Conservation (phyloP, 2,329 filamentous ascomycete genomes). For the Knoxdaviesia capensis region DNA sequence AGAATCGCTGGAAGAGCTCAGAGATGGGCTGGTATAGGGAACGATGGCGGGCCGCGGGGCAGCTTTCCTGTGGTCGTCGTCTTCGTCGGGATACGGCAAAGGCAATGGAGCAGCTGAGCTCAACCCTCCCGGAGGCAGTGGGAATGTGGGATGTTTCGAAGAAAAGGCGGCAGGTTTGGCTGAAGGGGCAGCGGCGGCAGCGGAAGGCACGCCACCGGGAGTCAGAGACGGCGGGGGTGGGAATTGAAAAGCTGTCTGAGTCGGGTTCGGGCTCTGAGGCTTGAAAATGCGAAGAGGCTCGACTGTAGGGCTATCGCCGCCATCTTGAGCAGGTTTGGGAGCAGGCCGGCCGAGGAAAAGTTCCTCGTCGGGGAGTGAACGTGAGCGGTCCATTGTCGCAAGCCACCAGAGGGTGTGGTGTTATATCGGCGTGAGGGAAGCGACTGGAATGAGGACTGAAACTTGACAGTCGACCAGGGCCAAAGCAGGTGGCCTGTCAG, state of each 20-base stretch:
- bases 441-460: background rate
- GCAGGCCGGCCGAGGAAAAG: constrained; percentile 53
- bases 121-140: constrained; percentile 46
- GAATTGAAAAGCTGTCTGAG: constrained; percentile 29
- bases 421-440: constrained; percentile 4
- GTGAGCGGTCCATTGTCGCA: constrained; percentile 27
- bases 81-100: constrained; percentile 56
- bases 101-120: constrained; percentile 39
- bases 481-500: background rate
- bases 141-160: constrained; percentile 31
- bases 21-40: constrained; percentile 21
- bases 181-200: no score
- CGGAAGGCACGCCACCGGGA: constrained; percentile 10
- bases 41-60: constrained; percentile 15
- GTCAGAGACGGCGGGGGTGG: constrained; percentile 20
- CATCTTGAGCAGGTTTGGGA: constrained; percentile 18
- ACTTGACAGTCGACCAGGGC: background rate
- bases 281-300: constrained; percentile 76
- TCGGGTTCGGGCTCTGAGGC: constrained; percentile 43
- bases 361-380: constrained; percentile 58
- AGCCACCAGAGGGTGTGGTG: constrained; percentile 4
- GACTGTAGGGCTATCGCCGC: constrained; percentile 54
- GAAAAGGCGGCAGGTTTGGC: constrained; percentile 14
- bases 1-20: constrained; percentile 26
- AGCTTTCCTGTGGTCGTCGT: constrained; percentile 25